Evolutionary conservation across 2,329 filamentous ascomycete genomes (phyloP).

Genomic region (Sporothrix protearum): DNA sequence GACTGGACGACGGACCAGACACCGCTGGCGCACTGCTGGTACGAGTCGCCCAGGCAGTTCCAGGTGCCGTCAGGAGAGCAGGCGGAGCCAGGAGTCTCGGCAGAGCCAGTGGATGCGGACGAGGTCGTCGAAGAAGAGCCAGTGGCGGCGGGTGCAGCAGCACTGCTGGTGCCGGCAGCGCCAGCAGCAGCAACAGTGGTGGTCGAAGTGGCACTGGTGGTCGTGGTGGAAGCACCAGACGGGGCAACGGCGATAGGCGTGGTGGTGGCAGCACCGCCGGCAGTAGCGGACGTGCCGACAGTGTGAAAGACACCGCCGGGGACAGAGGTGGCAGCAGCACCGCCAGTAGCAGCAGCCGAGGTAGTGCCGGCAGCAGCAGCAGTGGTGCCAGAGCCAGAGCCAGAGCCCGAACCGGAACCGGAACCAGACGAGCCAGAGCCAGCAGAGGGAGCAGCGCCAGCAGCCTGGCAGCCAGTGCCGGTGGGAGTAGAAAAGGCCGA

Average conservation of each 20-base stretch:
- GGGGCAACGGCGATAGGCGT: not conserved
- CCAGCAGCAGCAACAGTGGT: not conserved
- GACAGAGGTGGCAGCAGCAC: conserved; percentile 30
- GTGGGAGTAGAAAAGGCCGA: conserved; percentile 36
- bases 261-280: conserved; percentile 14
- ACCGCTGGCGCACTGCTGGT: conserved; percentile 52
- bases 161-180: not conserved
- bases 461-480: conserved; percentile 32
- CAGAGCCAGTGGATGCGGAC: conserved; percentile 28
- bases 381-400: conserved; percentile 15
- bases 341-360: conserved; percentile 20
- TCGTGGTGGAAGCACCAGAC: not conserved
- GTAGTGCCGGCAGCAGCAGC: not conserved
- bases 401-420: not conserved
- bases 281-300: conserved; percentile 16
- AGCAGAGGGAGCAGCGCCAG: conserved; percentile 33
- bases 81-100: conserved; percentile 41
- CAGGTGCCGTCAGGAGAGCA: conserved; percentile 49
- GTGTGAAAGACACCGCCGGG: conserved; percentile 45
- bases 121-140: conserved; percentile 21
- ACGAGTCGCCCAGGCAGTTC: conserved; percentile 49
- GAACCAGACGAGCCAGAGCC: conserved; percentile 26
- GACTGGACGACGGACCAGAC: conserved; percentile 42
- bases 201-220: conserved; percentile 24
- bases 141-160: conserved; percentile 12